Conservation (phyloP, 2,329 filamentous ascomycete species). For the Cercospora sp. region DNA sequence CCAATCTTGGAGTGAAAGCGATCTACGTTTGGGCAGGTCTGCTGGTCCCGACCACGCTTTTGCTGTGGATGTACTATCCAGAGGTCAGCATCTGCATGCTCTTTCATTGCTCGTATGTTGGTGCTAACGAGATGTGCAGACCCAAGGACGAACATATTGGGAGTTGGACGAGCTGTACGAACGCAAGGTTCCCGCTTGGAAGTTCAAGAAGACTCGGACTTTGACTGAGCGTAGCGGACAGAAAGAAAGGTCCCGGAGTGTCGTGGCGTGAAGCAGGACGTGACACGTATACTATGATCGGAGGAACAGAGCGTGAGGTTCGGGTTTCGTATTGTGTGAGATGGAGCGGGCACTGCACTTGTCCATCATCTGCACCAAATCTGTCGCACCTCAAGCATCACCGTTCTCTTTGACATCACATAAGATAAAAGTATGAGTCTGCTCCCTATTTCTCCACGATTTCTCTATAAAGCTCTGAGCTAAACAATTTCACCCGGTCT, state of each 20-base stretch:
- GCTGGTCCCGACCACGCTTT: constrained; percentile 12
- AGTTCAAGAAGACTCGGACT: constrained; percentile 20
- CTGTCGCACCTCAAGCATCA: too few relatives aligned
- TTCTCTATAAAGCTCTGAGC: too few relatives aligned
- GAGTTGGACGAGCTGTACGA: constrained; percentile 28
- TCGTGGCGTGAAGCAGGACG: not conserved
- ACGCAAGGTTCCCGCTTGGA: constrained; percentile 26
- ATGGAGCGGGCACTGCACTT: not conserved
- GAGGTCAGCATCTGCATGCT: constrained; percentile 12
- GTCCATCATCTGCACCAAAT: not conserved
- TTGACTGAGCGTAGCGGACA: constrained; percentile 6
- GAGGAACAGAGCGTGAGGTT: not conserved
- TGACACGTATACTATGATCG: not conserved
- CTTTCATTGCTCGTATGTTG: not conserved
- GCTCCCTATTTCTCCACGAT: too few relatives aligned
- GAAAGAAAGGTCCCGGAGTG: not conserved
- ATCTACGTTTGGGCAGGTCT: constrained; percentile 24
- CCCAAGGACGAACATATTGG: constrained; percentile 25
- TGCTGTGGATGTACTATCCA: constrained; percentile 24
- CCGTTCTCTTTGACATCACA: too few relatives aligned
- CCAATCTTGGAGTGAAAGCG: constrained; percentile 21
- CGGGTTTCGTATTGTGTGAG: not conserved
- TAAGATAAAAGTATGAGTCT: too few relatives aligned
- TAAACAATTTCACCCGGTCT: too few relatives aligned
- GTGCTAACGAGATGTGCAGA: constrained; percentile 8